Base-by-base conservation (phyloP, 2,329 filamentous ascomycete species). In the Fusarium buxicola region DNA sequence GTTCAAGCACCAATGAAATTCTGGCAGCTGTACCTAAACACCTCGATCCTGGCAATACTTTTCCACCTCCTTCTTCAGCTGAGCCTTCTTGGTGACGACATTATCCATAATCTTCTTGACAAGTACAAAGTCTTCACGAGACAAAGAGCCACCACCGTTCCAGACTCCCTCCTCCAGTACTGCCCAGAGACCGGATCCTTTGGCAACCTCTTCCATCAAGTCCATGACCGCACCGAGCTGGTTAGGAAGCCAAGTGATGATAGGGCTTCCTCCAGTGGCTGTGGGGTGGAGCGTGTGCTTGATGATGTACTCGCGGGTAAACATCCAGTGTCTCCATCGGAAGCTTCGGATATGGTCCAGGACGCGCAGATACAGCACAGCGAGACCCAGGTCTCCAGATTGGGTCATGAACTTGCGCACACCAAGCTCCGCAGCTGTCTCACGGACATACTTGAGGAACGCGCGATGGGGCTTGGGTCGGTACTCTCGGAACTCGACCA, bases 401-500 rank as follows among this genome's bases (percentile, higher is more conserved):
- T 71, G 71, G 3, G 66, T 72, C 27, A 60, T 51, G 69, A 85
- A 92, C 7, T 80, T 80, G 63, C 86, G 85, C 13, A 91, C 77
- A 8, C 82, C 82, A 1, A 86, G 73, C 28, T 82, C 74, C 21
- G 72, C 67, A 7, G 84, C 80, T 56, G 77, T 78, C 50, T 78
- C 76, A 58, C 83, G 78, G 18, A 97, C 90, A 72, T 89, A 89
- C 60, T 87, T 84, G 30, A 98, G 83, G 76, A 97, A 97, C 65
- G 89, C 86, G 36, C 93, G 88, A 75, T 98, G 94, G 70, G 96
- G 94, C 50, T 90, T 91, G 4, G 94, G 94, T 0, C 94, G 86
- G 77, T 97, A 97, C 72, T 90, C 84, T 62, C 94, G 86, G 82
- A 98, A 98, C 75, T 97, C 94, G 64, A 87, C 82, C 16, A 97